Percentiles rank a stretch among this genome's conserved stretches.
Conservation (phyloP, 208 protist species). For the Acanthamoeba sp. region DNA sequence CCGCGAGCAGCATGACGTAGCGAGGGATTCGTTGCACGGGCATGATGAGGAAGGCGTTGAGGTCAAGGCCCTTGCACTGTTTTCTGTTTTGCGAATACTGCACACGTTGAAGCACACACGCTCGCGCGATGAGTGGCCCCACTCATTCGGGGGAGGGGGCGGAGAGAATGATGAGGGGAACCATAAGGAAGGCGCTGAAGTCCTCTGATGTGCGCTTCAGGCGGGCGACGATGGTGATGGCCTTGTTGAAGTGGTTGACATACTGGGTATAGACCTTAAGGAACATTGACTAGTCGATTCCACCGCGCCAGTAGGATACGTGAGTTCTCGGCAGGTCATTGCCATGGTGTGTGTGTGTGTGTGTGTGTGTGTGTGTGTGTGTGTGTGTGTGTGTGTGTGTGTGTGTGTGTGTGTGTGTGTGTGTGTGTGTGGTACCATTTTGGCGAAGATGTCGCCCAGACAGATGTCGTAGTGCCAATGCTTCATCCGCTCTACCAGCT, state of each 20-base stretch:
- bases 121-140: too few relatives aligned
- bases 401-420: too few relatives aligned
- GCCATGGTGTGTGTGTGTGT: too few relatives aligned
- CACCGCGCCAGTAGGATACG: too few relatives aligned
- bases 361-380: too few relatives aligned
- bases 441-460: constrained; percentile 83
- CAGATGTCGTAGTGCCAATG: constrained; percentile 64
- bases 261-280: constrained; percentile 85
- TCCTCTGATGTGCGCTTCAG: constrained; percentile 16
- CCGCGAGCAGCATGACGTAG: constrained; percentile 74
- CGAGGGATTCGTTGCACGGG: constrained; percentile 84
- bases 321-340: too few relatives aligned
- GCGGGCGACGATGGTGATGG: constrained; percentile 72
- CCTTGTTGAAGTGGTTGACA: constrained; percentile 84
- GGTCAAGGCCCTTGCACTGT: constrained; percentile 77
- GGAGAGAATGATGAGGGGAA: constrained; percentile 74
- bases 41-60: constrained; percentile 83
- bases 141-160: too few relatives aligned
- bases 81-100: constrained; percentile 31
- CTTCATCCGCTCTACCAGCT: constrained; percentile 74
- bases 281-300: constrained; percentile 77
- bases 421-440: constrained; percentile 36
- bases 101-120: too few relatives aligned
- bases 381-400: too few relatives aligned
- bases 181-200: constrained; percentile 48